Evolutionary conservation across 768 basidiomycete genomes (phyloP).

Genomic region (Boletus rubescentipes): DNA sequence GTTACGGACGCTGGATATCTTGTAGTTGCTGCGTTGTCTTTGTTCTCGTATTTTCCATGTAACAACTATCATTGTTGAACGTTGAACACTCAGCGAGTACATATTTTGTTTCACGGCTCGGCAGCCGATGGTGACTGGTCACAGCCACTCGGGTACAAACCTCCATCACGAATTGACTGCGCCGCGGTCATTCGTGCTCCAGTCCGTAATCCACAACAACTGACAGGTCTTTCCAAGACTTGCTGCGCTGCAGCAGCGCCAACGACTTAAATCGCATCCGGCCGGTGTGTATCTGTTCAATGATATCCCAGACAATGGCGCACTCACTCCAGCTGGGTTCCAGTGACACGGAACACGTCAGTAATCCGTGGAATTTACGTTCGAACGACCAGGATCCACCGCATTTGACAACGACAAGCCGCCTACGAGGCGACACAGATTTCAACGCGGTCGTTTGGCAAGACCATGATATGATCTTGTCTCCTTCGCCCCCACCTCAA

Average conservation of each 20-base stretch:
- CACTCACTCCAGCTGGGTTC: constrained; percentile 4
- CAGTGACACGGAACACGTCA: background rate
- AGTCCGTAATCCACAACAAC: background rate
- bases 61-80: too few relatives aligned
- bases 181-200: background rate
- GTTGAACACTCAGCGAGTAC: too few relatives aligned
- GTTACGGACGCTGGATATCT: background rate
- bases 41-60: too few relatives aligned
- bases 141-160: background rate
- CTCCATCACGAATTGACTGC: background rate
- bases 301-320: background rate
- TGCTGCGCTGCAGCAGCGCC: background rate
- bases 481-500: constrained; percentile 16
- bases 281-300: background rate
- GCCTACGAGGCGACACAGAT: background rate
- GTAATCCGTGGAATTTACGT: constrained; percentile 7
- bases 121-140: background rate
- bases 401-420: background rate
- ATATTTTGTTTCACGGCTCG: too few relatives aligned
- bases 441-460: background rate
- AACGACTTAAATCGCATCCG: background rate
- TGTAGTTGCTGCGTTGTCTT: background rate
- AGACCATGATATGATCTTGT: constrained; percentile 19
- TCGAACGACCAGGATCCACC: background rate
- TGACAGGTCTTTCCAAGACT: background rate